A percentile compares a stretch with the other conserved stretches of the same genome.
Evolutionary conservation across 1,284 basidiomycete species (phyloP).

Genomic region (Rhodotorula mucilaginosa): DNA sequence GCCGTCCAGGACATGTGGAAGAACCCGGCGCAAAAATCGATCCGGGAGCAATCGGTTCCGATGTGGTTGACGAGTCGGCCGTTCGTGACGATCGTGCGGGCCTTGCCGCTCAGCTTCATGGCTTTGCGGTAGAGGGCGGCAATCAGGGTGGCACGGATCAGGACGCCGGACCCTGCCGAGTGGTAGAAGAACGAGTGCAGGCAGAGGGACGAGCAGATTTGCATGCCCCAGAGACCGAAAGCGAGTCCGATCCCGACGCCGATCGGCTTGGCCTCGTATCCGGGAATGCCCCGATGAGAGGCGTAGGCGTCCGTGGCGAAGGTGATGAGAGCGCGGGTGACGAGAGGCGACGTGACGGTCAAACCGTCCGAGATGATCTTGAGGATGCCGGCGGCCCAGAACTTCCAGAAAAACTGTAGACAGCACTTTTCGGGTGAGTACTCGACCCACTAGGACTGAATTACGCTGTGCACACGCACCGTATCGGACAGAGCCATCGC

Average conservation of each 20-base stretch:
- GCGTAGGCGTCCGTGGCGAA: conserved; percentile 68
- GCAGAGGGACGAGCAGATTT: conserved; percentile 66
- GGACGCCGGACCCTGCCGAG: conserved; percentile 68
- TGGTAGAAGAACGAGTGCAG: conserved; percentile 64
- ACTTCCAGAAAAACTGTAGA: conserved; percentile 64
- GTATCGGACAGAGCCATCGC: conserved; percentile 32
- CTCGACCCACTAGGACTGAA: conserved; percentile 70
- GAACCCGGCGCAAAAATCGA: conserved; percentile 71
- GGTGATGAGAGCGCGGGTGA: conserved; percentile 76
- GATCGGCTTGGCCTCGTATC: conserved; percentile 58
- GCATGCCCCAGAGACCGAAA: conserved; percentile 67
- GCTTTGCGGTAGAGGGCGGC: conserved; percentile 80
- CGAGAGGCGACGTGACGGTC: conserved; percentile 25
- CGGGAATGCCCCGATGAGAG: conserved; percentile 55
- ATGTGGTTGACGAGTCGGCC: conserved; percentile 89
- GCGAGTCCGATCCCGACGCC: conserved; percentile 73
- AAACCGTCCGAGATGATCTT: conserved; percentile 59
- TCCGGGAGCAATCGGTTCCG: conserved; percentile 83
- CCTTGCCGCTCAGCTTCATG: conserved; percentile 72
- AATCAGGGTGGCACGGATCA: conserved; percentile 81
- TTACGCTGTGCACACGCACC: conserved; percentile 2
- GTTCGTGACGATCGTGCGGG: conserved; percentile 77
- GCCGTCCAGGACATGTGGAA: conserved; percentile 29
- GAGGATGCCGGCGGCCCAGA: conserved; percentile 74
- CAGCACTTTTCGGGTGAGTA: conserved; percentile 60